A percentile compares a stretch with the other conserved stretches of the same genome.
These are phyloP conservation scores for Pleurotus eryngii DNA, from an alignment of 768 basidiomycete genomes.

Conservation along the genomic window DNA sequence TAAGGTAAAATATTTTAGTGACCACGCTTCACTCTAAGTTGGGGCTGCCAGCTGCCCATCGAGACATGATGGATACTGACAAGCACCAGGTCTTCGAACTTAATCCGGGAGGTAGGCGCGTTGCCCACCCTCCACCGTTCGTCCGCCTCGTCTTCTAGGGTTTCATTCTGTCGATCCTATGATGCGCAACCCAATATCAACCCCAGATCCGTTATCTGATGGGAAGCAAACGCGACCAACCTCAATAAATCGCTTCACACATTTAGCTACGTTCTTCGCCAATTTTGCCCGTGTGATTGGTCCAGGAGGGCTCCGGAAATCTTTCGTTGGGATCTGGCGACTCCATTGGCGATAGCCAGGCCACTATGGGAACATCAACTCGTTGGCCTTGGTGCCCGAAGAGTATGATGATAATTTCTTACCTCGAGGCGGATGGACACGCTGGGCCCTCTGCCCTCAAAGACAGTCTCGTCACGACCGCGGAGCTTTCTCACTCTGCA, in stretches of 20 bases:
- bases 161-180: slow-evolving; percentile 46
- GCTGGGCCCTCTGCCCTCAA: slow-evolving; percentile 70
- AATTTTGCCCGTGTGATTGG: slow-evolving; percentile 76
- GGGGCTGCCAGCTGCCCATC: slow-evolving; percentile 81
- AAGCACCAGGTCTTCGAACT: slow-evolving; percentile 63
- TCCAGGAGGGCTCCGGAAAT: slow-evolving; percentile 74
- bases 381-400: no score
- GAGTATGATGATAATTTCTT: no score
- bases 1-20: no score
- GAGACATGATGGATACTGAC: slow-evolving; percentile 83
- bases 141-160: slow-evolving; percentile 67
- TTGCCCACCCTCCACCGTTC: slow-evolving; percentile 59
- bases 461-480: slow-evolving; percentile 63
- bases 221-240: slow-evolving; percentile 31
- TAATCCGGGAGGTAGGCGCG: slow-evolving; percentile 43
- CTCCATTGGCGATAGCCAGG: slow-evolving; percentile 78
- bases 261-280: slow-evolving; percentile 78
- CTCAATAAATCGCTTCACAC: slow-evolving; percentile 63
- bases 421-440: slow-evolving; percentile 73
- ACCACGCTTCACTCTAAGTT: slow-evolving; percentile 51
- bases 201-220: background rate
- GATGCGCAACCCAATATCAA: background rate
- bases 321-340: slow-evolving; percentile 78
- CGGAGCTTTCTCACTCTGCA: slow-evolving; percentile 52
- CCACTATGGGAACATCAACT: slow-evolving; percentile 47